Evolutionary conservation across 176 grass and related monocot genomes (phyloP), one percentile per base, ranked within the genome.

Genomic region (Pontederia paniculata): DNA sequence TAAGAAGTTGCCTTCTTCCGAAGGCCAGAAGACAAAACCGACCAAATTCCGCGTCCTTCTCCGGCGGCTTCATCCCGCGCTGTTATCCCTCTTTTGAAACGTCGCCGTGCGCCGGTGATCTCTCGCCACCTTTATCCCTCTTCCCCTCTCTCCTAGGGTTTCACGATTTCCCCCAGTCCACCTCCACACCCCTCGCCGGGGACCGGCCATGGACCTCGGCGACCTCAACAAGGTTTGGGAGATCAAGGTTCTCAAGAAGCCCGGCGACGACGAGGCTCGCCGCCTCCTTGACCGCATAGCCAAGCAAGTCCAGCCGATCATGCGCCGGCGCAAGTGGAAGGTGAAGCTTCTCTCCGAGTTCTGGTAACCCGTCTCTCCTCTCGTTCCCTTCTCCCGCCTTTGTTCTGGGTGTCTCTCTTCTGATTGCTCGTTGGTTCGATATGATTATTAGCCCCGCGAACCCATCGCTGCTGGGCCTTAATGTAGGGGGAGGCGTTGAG

Each of bases 201-300:
- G 28, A 37, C 28, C 5, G 73, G 50, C 62, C 45, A 89, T 89
- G 93, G 83, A 88, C 70, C 62, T 82, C 41, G 83, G 76, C 44
- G 86, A 90, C 73, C 77, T 90, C 31, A 71, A 91, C 77, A 97
- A 84, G 77, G 83, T 97, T 14, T 97, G 93, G 93, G 93, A 97
- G 69, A 63, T 84, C 17, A 91, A 88, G 69, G 17, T 17, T 5
- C 69, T 72, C 28, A 72, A 72, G 57, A 97, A 88, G 71, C 86
- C 83, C 23, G 93, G 82, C 54, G 83, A 86, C 69, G 51, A 84
- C 10, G 48, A 79, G 21, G 82, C 93, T 43, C 83, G 70, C 45
- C 77, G 68, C 17, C 16, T 88, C 52, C 93, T 98, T 61, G 80
- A 84, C 47, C 87, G 84, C 72, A 41, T 98, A 60, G 83, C 93